These are phyloP conservation scores for Omphalotus olearius DNA, from an alignment of 1,284 basidiomycete species.

Conservation along the genomic window DNA sequence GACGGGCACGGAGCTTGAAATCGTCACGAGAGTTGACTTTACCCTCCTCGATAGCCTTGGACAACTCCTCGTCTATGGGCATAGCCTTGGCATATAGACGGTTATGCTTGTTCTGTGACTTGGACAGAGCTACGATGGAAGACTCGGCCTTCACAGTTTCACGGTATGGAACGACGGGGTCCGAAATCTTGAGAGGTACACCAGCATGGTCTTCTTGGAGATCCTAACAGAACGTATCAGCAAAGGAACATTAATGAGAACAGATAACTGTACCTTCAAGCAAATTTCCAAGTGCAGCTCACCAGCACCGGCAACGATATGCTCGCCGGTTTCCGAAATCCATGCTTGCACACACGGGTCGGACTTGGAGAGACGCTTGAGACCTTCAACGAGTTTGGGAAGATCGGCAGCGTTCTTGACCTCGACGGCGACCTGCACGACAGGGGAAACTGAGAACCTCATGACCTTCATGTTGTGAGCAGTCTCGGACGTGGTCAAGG, in stretches of 20 bases:
- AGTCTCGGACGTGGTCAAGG: conserved; percentile 95
- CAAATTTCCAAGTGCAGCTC: conserved; percentile 99
- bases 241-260: conserved; percentile 1
- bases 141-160: conserved; percentile 98
- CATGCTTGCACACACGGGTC: conserved; percentile 98
- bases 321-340: conserved; percentile 93
- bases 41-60: conserved; percentile 89
- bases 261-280: conserved; percentile 70
- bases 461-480: conserved; percentile 99
- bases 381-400: conserved; percentile 99
- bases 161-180: conserved; percentile 97
- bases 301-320: conserved; percentile 99
- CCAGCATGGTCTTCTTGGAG: conserved; percentile 99
- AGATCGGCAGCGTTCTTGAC: conserved; percentile 99
- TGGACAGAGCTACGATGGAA: conserved; percentile 93
- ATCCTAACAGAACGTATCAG: conserved; percentile 51
- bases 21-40: conserved; percentile 91
- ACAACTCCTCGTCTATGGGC: conserved; percentile 93
- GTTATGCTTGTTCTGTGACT: conserved; percentile 99
- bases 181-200: conserved; percentile 98
- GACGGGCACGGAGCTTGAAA: conserved; percentile 94
- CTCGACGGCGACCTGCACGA: conserved; percentile 99
- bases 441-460: conserved; percentile 99
- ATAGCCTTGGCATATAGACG: conserved; percentile 93
- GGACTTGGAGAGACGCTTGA: conserved; percentile 99